Evolutionary conservation across 768 basidiomycete genomes (phyloP), one percentile per base, ranked within the genome.

Genomic region (Suillus plorans): DNA sequence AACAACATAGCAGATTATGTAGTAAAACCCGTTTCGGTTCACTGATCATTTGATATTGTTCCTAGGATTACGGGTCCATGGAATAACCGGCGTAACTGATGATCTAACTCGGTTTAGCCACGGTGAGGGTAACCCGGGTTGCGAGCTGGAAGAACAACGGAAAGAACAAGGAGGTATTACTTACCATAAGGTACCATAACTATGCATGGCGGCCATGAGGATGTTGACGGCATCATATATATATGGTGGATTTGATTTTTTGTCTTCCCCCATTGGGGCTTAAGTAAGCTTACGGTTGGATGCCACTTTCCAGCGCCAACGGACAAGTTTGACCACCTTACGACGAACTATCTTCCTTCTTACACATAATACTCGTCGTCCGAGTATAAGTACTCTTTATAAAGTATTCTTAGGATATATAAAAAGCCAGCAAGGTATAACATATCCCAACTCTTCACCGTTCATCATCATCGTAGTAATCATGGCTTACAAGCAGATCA

Each of bases 401-500:
- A 55, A 31, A 20, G 28, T 50, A 50, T 28, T 16, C 14, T 28
- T 50, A 49, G 7, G 22, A 20, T 55, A 34, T 20, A 50, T 55
- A 31, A 55, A 53, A 16, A 0, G 31, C 31, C 31, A 31, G 31
- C 14, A 52, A 52, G 28, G 50, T 52, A 13, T 16, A 28, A 7
- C 20, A 8, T 10, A 31, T 31, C 31, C 31, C 31, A 0, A 31
- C 31, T 31, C 31, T 13, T 16, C 14, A 58, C 22, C 9, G 4
- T 31, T 12, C 1, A 41, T 28, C 37, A 58, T 16, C 5, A 13
- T 13, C 25, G 4, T 18, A 39, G 16, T 18, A 52, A 57, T 31
- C 31, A 31, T 56, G 37, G 52, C 53, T 68, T 47, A 68, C 60
- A 52, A 63, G 37, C 18, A 49, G 63, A 72, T 70, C 74, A 67